phyloP scores from a whole-genome alignment of 2,329 filamentous ascomycete genomes.

The Acrodontium crateriforme region DNA sequence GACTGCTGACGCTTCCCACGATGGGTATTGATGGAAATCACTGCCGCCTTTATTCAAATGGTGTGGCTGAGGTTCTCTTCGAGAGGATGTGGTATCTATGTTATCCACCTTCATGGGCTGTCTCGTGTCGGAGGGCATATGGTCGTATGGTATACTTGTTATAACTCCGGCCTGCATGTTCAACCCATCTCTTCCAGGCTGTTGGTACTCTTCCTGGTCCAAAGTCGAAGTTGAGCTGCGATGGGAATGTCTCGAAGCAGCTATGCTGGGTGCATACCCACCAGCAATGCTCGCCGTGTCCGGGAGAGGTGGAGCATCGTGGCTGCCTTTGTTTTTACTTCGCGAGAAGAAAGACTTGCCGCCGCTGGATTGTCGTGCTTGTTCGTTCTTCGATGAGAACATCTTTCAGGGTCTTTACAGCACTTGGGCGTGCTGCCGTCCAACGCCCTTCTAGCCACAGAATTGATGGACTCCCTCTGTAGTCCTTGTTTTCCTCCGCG shows the following conservation, averaged over 20 bases:
- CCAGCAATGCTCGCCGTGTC: constrained; percentile 42
- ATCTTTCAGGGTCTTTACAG: too few species aligned
- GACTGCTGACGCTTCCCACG: constrained; percentile 41
- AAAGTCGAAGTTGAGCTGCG: constrained; percentile 41
- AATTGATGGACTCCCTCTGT: too few species aligned
- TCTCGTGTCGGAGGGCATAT: constrained; percentile 47
- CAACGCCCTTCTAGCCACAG: too few species aligned
- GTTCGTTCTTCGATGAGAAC: constrained; percentile 43
- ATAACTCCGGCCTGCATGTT: constrained; percentile 71
- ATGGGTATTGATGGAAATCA: constrained; percentile 85
- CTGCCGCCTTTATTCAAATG: constrained; percentile 63
- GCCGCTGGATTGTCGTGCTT: constrained; percentile 69
- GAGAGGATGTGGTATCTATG: constrained; percentile 42
- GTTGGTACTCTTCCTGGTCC: constrained; percentile 25
- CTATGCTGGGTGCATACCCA: constrained; percentile 28
- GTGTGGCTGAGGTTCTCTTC: constrained; percentile 64
- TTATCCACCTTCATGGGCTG: constrained; percentile 63
- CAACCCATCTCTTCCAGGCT: constrained; percentile 37
- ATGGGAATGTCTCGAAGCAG: constrained; percentile 58
- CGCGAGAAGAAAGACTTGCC: constrained; percentile 79
- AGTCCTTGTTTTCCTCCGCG: too few species aligned
- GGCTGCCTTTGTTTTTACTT: constrained; percentile 59
- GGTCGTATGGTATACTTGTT: constrained; percentile 78
- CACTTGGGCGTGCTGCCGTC: too few species aligned
- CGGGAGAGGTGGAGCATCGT: constrained; percentile 44